A percentile compares a stretch with the other conserved stretches of the same genome.
Evolutionary conservation across 2,329 filamentous ascomycete genomes (phyloP).

Genomic region (Colletotrichum theobromicola): DNA sequence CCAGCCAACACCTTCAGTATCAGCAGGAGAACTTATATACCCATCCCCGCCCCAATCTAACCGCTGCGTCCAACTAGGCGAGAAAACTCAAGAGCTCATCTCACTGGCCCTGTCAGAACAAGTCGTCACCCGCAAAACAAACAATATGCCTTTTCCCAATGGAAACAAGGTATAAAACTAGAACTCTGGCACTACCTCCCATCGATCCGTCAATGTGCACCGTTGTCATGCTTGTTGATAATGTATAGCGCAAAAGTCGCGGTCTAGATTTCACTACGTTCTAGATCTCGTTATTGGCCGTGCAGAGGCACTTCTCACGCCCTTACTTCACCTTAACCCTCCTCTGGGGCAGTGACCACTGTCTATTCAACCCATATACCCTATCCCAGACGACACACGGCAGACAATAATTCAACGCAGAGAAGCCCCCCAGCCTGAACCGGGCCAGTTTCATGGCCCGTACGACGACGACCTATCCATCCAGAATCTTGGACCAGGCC

Average conservation of each 20-base stretch:
- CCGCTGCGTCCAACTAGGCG: neutral
- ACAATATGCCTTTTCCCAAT: neutral
- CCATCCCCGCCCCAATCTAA: neutral
- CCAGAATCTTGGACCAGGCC: neutral
- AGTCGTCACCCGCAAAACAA: neutral
- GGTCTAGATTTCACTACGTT: too few relatives aligned
- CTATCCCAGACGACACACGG: too few relatives aligned
- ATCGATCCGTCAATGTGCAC: too few relatives aligned
- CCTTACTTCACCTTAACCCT: too few relatives aligned
- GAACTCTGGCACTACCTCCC: too few relatives aligned
- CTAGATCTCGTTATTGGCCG: too few relatives aligned
- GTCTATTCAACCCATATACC: neutral
- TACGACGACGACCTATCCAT: accelerated
- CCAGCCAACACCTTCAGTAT: neutral
- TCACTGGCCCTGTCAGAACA: neutral
- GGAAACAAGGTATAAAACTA: neutral
- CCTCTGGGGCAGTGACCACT: too few relatives aligned
- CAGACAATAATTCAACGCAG: accelerated
- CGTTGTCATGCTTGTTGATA: too few relatives aligned
- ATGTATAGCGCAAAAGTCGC: too few relatives aligned
- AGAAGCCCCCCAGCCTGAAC: too few relatives aligned
- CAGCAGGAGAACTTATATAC: neutral
- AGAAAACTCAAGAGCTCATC: neutral
- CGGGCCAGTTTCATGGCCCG: neutral
- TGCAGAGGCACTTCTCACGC: too few relatives aligned